Percentiles rank a stretch among this genome's conserved stretches.
phyloP scores from a whole-genome alignment of 2,329 filamentous ascomycete species.

The Fusarium ramigenum region DNA sequence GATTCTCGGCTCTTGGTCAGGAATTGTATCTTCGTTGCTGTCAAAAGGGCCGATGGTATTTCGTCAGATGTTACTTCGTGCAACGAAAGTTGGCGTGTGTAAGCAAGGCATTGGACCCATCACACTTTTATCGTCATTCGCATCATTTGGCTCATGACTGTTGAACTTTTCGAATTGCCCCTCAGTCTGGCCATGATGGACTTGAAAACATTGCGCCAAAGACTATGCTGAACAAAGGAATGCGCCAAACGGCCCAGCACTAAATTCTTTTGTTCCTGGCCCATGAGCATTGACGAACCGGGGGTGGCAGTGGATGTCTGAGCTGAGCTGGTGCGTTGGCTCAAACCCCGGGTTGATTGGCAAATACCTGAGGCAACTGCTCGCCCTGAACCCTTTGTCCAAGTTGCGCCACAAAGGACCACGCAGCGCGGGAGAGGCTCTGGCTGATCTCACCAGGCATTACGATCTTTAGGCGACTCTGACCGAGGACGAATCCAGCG shows the following conservation, averaged over 20 bases:
- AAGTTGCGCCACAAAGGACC: conserved; percentile 51
- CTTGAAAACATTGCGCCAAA: neutral
- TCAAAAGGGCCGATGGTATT: neutral
- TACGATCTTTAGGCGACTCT: conserved; percentile 61
- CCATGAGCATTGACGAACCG: neutral
- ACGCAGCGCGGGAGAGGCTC: conserved; percentile 47
- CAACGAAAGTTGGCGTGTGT: neutral
- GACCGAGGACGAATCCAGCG: conserved; percentile 64
- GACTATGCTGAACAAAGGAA: neutral
- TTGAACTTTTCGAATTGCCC: neutral
- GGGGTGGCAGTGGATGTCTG: neutral
- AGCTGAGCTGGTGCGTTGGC: neutral
- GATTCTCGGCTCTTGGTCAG: neutral
- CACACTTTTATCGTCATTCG: neutral
- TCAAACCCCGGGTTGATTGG: conserved; percentile 28
- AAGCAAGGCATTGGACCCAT: neutral
- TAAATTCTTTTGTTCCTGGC: neutral
- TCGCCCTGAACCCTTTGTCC: conserved; percentile 48
- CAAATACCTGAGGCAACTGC: conserved; percentile 39
- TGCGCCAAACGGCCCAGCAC: neutral
- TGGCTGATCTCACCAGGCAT: conserved; percentile 45
- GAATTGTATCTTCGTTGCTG: neutral
- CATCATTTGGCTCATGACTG: neutral
- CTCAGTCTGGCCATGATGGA: neutral
- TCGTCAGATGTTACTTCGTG: neutral